Conservation (phyloP, 2,329 filamentous ascomycete species). For the Colletotrichum sp. region DNA sequence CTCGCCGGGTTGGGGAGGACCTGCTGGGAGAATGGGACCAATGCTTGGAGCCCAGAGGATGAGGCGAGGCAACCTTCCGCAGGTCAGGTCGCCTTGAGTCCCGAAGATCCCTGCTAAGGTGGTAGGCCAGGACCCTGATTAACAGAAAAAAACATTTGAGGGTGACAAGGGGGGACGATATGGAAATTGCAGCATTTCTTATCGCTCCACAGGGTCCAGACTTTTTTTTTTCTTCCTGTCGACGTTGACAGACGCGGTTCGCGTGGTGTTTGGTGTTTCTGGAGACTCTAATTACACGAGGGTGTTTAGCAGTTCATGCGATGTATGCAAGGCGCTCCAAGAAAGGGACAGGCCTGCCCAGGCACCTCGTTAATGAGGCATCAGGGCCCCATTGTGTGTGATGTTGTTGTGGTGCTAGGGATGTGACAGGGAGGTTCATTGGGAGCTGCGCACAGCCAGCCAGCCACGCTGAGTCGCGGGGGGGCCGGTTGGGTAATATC, state of each 20-base stretch:
- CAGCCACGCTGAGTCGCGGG: slow-evolving; percentile 2
- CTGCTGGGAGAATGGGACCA: not conserved
- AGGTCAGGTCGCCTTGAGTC: not conserved
- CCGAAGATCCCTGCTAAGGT: slow-evolving; percentile 1
- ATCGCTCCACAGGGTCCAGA: not conserved
- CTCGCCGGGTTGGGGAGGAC: not conserved
- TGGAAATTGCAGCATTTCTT: slow-evolving; percentile 1
- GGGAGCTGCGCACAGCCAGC: not conserved
- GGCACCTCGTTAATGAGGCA: not conserved
- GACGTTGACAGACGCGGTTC: not conserved
- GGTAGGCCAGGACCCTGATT: slow-evolving; percentile 14
- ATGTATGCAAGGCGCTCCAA: not conserved
- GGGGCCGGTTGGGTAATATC: not conserved
- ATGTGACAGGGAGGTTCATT: slow-evolving; percentile 6
- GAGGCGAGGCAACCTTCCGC: not conserved
- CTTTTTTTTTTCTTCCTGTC: not conserved
- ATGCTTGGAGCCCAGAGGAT: not conserved
- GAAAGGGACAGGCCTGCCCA: not conserved
- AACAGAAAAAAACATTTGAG: not conserved
- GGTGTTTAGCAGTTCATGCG: slow-evolving; percentile 4
- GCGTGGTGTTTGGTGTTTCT: not conserved
- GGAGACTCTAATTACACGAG: not conserved
- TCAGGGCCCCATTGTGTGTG: not conserved
- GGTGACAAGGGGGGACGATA: not conserved
- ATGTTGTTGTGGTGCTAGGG: not conserved